Evolutionary conservation across 805 yeast genomes (phyloP).

Genomic region (Barnettozyma populi): DNA sequence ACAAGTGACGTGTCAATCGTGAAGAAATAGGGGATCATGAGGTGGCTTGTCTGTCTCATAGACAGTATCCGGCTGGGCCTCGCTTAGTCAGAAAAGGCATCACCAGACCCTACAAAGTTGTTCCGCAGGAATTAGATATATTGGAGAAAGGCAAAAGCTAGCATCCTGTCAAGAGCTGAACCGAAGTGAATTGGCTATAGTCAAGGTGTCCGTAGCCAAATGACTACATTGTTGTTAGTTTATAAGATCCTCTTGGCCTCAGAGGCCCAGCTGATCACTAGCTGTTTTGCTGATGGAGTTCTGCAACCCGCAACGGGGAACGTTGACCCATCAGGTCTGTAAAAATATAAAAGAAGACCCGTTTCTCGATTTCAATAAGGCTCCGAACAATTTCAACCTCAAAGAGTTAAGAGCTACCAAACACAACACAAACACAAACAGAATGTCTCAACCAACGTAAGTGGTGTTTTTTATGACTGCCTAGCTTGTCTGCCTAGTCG

Average conservation of each 20-base stretch:
- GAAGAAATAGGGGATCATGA: too few relatives aligned
- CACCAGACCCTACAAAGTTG: not conserved
- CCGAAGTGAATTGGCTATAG: not conserved
- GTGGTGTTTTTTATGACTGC: not conserved
- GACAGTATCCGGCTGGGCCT: too few relatives aligned
- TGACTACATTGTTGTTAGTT: not conserved
- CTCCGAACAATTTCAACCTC: not conserved
- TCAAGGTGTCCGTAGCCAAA: not conserved
- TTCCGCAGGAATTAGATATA: not conserved
- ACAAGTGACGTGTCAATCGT: too few relatives aligned
- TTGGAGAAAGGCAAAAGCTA: not conserved
- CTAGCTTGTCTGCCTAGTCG: not conserved
- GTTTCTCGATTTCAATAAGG: slow-evolving; percentile 5
- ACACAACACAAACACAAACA: not conserved
- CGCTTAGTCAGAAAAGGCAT: not conserved
- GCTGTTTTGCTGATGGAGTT: slow-evolving; percentile 4
- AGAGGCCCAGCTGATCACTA: not conserved
- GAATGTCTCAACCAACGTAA: slow-evolving; percentile 24
- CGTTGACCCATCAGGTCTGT: not conserved
- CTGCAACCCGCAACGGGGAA: slow-evolving; percentile 11
- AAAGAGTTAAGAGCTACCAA: not conserved
- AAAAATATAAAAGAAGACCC: not conserved
- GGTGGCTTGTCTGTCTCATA: too few relatives aligned
- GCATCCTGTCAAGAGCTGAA: not conserved
- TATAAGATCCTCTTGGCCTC: not conserved